phyloP scores from a whole-genome alignment of 805 yeast species.

The Zygotorulaspora florentina region DNA sequence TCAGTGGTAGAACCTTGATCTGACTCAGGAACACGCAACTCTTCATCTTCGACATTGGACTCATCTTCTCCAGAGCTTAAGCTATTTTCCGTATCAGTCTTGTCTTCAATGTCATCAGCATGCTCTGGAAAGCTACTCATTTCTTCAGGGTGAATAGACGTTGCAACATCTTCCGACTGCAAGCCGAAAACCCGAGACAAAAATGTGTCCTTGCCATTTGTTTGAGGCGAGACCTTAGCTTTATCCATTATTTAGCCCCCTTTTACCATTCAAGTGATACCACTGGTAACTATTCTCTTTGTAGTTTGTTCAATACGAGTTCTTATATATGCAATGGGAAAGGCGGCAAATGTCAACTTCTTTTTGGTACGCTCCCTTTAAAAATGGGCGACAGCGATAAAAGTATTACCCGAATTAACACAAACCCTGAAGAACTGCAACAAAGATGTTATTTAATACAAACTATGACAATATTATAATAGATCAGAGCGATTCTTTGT shows the following conservation, averaged over 20 bases:
- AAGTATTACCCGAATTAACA: conserved; percentile 2
- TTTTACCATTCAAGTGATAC: conserved; percentile 1
- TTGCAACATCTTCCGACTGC: conserved; percentile 29
- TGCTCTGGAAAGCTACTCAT: conserved; percentile 25
- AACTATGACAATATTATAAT: too few relatives aligned
- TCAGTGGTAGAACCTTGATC: conserved; percentile 32
- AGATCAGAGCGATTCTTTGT: too few relatives aligned
- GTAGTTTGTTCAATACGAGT: neutral
- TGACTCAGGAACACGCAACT: conserved; percentile 31
- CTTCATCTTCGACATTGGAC: conserved; percentile 16
- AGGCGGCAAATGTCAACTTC: conserved; percentile 8
- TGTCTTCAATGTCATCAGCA: conserved; percentile 4
- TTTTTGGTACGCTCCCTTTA: conserved; percentile 3
- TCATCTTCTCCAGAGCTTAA: conserved; percentile 6
- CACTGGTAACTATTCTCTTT: neutral
- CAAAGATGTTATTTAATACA: too few relatives aligned
- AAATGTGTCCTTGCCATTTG: conserved; percentile 28
- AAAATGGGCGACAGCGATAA: neutral
- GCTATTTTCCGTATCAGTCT: neutral
- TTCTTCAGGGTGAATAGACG: conserved; percentile 28
- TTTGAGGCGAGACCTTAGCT: conserved; percentile 10
- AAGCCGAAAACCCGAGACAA: conserved; percentile 34
- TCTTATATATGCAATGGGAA: neutral
- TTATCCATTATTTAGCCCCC: conserved; percentile 6
- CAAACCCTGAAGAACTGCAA: neutral